Evolutionary conservation across 169 alveolate species (phyloP).

Genomic region (Theileria annulata): DNA sequence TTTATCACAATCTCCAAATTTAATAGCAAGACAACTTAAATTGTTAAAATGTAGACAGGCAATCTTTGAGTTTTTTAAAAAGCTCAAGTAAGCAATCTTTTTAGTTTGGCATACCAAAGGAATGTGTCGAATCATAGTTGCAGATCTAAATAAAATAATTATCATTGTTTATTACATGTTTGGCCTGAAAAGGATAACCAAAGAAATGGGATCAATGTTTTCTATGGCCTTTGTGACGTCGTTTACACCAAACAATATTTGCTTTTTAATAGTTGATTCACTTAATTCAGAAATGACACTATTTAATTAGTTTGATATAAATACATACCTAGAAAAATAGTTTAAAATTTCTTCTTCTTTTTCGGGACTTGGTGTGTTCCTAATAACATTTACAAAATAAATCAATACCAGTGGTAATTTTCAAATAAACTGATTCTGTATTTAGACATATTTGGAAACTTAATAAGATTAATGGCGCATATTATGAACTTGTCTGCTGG

Average conservation of each 20-base stretch:
- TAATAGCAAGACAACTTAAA: slow-evolving; percentile 9
- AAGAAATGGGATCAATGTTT: slow-evolving; percentile 5
- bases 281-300: background rate
- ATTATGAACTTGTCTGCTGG: slow-evolving; percentile 50
- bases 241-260: slow-evolving; percentile 43
- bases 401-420: background rate
- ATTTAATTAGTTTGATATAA: background rate
- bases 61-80: background rate
- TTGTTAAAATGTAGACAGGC: background rate
- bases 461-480: slow-evolving; percentile 43
- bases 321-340: slow-evolving; percentile 2
- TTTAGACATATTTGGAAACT: background rate
- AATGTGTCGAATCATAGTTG: slow-evolving; percentile 20
- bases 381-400: background rate
- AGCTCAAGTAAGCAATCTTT: slow-evolving; percentile 12
- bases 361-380: slow-evolving; percentile 6
- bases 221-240: slow-evolving; percentile 34
- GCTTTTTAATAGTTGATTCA: background rate
- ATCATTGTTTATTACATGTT: slow-evolving; percentile 19
- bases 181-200: slow-evolving; percentile 40
- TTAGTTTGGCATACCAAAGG: slow-evolving; percentile 18
- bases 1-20: background rate
- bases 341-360: background rate
- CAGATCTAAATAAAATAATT: background rate
- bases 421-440: background rate